Base-by-base conservation (phyloP, 2,329 filamentous ascomycete genomes). In the Macrophomina phaseolina region DNA sequence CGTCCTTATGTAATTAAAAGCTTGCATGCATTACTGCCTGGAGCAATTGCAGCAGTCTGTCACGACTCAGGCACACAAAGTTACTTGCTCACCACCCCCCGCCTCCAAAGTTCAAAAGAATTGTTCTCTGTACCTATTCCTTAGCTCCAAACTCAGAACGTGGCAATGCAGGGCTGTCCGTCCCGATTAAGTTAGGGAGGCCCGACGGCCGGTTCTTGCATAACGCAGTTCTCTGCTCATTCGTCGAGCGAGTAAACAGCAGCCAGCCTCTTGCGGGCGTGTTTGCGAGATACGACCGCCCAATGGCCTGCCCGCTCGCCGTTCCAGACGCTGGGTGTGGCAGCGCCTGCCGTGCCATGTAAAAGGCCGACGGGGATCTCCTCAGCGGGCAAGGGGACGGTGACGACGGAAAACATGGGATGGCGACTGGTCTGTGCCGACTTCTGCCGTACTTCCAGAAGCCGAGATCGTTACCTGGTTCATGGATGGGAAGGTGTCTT, bases 391-490 rank as follows among this genome's bases (percentile, higher is more conserved):
- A 36, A 49, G 49, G 32, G 56, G 45, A 49, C 42, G 45, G 8
- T 28, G 8, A 30, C 58, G n/a, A 3, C 58, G 32, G 42, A 61
- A 18, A 45, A 58, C 16, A 23, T 58, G 46, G 46, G 40, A 49
- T 49, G 49, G 45, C 42, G 58, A 9, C 58, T 48, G 58, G 58
- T 49, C 58, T 62, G 45, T 62, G 58, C 58, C 42, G 58, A 30
- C 40, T 62, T 62, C 58, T 62, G 58, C 58, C 58, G 58, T 62
- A 49, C 30, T 62, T 62, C 58, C 58, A 62, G 58, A 62, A 62
- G 58, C 42, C 58, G 30, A 38, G 58, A 23, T n/a, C 58, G 34
- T n/a, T 36, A 49, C 42, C 45, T 49, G 58, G 58, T 49, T 49
- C 58, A 62, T 38, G 58, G 45, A 49, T 49, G 42, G 30, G 28